Evolutionary conservation across 1,139 yeast genomes (phyloP).

Genomic region (Kodamaea sp.): DNA sequence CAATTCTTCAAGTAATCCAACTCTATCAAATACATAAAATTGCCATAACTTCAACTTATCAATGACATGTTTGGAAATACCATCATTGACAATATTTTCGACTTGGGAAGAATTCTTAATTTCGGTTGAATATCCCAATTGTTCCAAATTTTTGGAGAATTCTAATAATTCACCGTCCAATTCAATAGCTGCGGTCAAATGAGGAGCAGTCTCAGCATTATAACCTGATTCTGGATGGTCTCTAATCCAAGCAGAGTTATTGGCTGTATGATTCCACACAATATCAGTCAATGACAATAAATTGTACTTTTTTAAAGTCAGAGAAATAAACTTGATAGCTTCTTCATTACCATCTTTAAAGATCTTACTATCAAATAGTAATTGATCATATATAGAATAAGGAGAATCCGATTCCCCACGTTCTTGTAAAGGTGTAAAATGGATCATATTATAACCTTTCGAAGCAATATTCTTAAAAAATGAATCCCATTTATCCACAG

Average conservation of each 20-base stretch:
- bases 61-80: constrained; percentile 63
- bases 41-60: constrained; percentile 78
- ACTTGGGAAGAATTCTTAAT: constrained; percentile 53
- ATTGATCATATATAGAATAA: constrained; percentile 85
- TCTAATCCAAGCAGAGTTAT: constrained; percentile 79
- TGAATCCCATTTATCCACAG: constrained; percentile 57
- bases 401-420: constrained; percentile 92
- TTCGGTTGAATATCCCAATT: constrained; percentile 58
- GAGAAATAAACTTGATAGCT: constrained; percentile 26
- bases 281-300: constrained; percentile 83
- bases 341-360: constrained; percentile 43
- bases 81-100: constrained; percentile 52
- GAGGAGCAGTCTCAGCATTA: constrained; percentile 84
- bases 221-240: constrained; percentile 92
- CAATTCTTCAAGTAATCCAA: constrained; percentile 29
- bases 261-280: constrained; percentile 92
- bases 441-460: constrained; percentile 93
- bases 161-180: constrained; percentile 66
- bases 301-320: constrained; percentile 52
- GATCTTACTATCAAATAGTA: constrained; percentile 62
- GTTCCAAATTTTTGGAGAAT: constrained; percentile 53
- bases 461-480: constrained; percentile 56
- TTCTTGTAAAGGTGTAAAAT: constrained; percentile 88
- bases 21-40: constrained; percentile 68
- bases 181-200: constrained; percentile 77